phyloP scores from a whole-genome alignment of 345 rosid genomes.

The Limnanthes douglasii region DNA sequence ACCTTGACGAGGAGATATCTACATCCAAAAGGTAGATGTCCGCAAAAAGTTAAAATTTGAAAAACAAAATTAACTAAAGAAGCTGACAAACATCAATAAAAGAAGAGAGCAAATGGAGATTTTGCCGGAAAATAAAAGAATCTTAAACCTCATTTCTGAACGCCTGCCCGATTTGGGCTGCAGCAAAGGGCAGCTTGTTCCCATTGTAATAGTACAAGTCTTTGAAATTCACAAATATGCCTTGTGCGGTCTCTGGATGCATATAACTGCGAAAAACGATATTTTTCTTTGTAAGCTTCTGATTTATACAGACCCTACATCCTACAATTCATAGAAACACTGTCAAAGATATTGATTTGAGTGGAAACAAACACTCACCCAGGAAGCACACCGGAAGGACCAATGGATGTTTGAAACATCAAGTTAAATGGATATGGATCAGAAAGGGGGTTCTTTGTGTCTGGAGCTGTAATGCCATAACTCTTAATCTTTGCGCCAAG shows the following conservation, averaged over 20 bases:
- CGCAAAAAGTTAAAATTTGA: neutral
- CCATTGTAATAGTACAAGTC: slow-evolving; percentile 87
- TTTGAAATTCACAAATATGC: slow-evolving; percentile 87
- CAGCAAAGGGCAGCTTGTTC: slow-evolving; percentile 89
- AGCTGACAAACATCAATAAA: neutral
- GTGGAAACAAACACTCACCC: slow-evolving; percentile 72
- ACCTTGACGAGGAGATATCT: slow-evolving; percentile 99
- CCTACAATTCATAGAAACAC: too few relatives aligned
- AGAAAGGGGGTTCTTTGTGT: slow-evolving; percentile 67
- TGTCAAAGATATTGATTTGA: too few relatives aligned
- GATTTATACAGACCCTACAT: too few relatives aligned
- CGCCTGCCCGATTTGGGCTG: slow-evolving; percentile 97
- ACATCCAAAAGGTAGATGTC: neutral
- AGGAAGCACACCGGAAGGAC: slow-evolving; percentile 69
- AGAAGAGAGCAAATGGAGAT: too few relatives aligned
- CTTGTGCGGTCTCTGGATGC: slow-evolving; percentile 99
- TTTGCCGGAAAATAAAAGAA: slow-evolving; percentile 4
- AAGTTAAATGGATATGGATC: slow-evolving; percentile 88
- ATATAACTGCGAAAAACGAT: slow-evolving; percentile 68
- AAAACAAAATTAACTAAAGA: neutral
- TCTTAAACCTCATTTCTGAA: slow-evolving; percentile 85
- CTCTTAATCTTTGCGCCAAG: slow-evolving; percentile 73
- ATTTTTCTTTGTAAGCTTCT: too few relatives aligned
- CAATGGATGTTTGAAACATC: slow-evolving; percentile 97
- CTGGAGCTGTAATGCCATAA: slow-evolving; percentile 77